Evolutionary conservation across 1,284 basidiomycete genomes (phyloP).

Genomic region (Fistulina hepatica): DNA sequence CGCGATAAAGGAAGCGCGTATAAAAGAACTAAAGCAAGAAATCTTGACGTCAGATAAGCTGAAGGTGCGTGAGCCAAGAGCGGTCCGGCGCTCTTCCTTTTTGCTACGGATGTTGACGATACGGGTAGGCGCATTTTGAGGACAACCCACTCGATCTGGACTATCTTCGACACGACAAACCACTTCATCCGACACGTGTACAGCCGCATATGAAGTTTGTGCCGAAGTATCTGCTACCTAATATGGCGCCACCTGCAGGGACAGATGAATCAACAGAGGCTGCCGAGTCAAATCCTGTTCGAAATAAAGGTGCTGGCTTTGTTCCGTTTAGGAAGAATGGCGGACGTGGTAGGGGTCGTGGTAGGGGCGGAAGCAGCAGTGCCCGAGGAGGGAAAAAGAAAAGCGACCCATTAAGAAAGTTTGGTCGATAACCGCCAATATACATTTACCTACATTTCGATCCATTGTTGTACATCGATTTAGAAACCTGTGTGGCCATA

Average conservation of each 20-base stretch:
- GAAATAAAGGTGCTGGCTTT: constrained; percentile 31
- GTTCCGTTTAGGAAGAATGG: constrained; percentile 61
- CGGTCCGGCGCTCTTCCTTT: not conserved
- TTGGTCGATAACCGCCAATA: constrained; percentile 38
- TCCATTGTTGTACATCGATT: too few relatives aligned
- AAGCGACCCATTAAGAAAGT: constrained; percentile 68
- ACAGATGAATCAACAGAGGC: constrained; percentile 10
- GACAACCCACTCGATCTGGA: constrained; percentile 94
- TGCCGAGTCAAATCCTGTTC: constrained; percentile 14
- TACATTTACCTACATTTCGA: too few relatives aligned
- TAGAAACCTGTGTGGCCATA: too few relatives aligned
- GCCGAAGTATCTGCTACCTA: constrained; percentile 87
- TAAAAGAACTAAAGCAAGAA: constrained; percentile 92
- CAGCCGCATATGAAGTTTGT: constrained; percentile 95
- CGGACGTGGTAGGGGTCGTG: constrained; percentile 37
- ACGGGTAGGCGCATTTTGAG: constrained; percentile 83
- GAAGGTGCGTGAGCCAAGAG: constrained; percentile 46
- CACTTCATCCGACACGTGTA: constrained; percentile 78
- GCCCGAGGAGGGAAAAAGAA: constrained; percentile 51
- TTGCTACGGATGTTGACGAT: not conserved
- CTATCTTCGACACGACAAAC: constrained; percentile 90
- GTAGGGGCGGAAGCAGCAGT: constrained; percentile 34
- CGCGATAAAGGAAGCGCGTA: constrained; percentile 81
- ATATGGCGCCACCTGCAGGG: constrained; percentile 47
- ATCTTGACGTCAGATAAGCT: constrained; percentile 93